phyloP scores from a whole-genome alignment of 495 filamentous ascomycete genomes.

The Zalerion maritima region DNA sequence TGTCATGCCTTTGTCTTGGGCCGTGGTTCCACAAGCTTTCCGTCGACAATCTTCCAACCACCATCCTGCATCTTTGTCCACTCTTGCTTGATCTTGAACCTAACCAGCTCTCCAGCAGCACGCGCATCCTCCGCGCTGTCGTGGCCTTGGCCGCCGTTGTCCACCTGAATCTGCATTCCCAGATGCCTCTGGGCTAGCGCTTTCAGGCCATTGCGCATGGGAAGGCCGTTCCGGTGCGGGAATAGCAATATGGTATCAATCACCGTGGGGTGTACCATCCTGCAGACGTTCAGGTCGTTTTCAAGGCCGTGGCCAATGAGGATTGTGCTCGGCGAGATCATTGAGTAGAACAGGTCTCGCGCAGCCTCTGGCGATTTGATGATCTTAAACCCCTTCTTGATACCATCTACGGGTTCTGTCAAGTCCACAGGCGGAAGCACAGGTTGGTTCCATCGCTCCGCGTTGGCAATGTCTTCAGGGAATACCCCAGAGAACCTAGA shows the following conservation, averaged over 20 bases:
- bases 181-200: slow-evolving; percentile 49
- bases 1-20: slow-evolving; percentile 6
- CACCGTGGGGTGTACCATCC: slow-evolving; percentile 70
- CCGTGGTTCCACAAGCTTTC: slow-evolving; percentile 5
- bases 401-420: slow-evolving; percentile 7
- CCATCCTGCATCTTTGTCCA: slow-evolving; percentile 47
- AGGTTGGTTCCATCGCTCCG: slow-evolving; percentile 39
- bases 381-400: slow-evolving; percentile 39
- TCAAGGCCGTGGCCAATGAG: slow-evolving; percentile 89
- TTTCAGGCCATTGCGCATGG: slow-evolving; percentile 61
- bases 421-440: slow-evolving; percentile 3
- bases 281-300: slow-evolving; percentile 75
- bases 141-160: slow-evolving; percentile 50
- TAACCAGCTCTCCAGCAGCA: slow-evolving; percentile 73
- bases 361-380: slow-evolving; percentile 57
- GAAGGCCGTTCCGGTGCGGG: slow-evolving; percentile 61
- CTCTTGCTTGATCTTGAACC: slow-evolving; percentile 45
- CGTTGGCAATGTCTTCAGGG: slow-evolving; percentile 55
- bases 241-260: slow-evolving; percentile 80
- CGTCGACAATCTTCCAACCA: slow-evolving; percentile 43
- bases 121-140: slow-evolving; percentile 81
- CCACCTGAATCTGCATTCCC: slow-evolving; percentile 62
- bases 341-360: slow-evolving; percentile 53
- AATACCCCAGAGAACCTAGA: slow-evolving; percentile 76
- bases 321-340: slow-evolving; percentile 59